A percentile compares a stretch with the other conserved stretches of the same genome.
These are phyloP conservation scores for Sutorius eximius DNA, from an alignment of 1,284 basidiomycete species.

Conservation along the genomic window DNA sequence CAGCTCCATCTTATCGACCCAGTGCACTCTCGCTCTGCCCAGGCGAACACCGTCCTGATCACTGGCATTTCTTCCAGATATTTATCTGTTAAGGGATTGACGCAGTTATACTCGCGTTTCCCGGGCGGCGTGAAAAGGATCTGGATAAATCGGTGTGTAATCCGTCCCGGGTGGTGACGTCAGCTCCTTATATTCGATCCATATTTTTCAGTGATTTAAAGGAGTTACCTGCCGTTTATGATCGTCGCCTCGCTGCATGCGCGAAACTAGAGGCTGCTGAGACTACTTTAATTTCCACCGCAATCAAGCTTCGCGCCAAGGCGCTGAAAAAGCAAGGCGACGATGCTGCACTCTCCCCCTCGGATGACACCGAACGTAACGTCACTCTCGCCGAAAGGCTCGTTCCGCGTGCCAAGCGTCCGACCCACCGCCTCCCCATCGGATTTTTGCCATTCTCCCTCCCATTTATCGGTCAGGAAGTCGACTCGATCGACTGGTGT, in stretches of 20 bases:
- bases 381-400: constrained; percentile 50
- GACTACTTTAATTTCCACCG: constrained; percentile 71
- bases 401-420: constrained; percentile 72
- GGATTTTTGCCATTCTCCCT: constrained; percentile 58
- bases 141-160: constrained; percentile 77
- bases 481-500: constrained; percentile 92
- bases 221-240: constrained; percentile 80
- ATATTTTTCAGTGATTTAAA: constrained; percentile 58
- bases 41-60: constrained; percentile 87
- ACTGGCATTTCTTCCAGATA: constrained; percentile 86
- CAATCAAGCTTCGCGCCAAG: constrained; percentile 63
- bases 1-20: constrained; percentile 83
- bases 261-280: constrained; percentile 86
- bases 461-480: constrained; percentile 76
- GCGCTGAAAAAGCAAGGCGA: constrained; percentile 42
- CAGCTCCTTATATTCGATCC: not conserved
- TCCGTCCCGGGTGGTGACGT: not conserved
- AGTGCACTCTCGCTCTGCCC: constrained; percentile 69
- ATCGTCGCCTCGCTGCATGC: constrained; percentile 74
- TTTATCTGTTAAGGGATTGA: constrained; percentile 66
- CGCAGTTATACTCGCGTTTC: constrained; percentile 66
- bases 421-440: constrained; percentile 71
- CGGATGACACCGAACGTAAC: constrained; percentile 45
- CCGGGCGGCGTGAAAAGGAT: constrained; percentile 86
- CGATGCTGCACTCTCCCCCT: constrained; percentile 9